These are phyloP conservation scores for Pleoardoris graminearum DNA, from an alignment of 2,329 filamentous ascomycete species.

Conservation along the genomic window DNA sequence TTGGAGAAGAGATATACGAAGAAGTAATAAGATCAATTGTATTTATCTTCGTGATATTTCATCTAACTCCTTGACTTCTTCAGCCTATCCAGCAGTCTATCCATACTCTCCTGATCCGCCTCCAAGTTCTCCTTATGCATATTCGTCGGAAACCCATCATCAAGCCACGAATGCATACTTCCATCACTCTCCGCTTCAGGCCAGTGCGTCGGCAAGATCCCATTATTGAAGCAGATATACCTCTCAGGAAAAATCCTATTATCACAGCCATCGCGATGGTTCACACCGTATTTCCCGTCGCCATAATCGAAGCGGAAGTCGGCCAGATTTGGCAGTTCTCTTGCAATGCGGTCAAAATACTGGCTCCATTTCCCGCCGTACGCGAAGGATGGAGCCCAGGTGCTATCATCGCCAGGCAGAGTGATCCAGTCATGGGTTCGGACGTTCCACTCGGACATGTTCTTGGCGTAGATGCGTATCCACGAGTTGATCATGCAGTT, in stretches of 20 bases:
- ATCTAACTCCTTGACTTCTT: neutral
- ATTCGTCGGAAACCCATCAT: neutral
- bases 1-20: too few species aligned
- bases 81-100: slow-evolving; percentile 3
- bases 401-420: neutral
- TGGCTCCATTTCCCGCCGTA: slow-evolving; percentile 1
- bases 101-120: slow-evolving; percentile 11
- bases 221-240: slow-evolving; percentile 13
- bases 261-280: neutral
- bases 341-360: neutral
- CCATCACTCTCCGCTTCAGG: slow-evolving; percentile 5
- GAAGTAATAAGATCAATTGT: too few species aligned
- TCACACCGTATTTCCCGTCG: neutral
- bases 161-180: neutral
- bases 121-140: slow-evolving; percentile 7
- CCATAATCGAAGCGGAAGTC: slow-evolving; percentile 7
- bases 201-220: slow-evolving; percentile 14
- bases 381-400: neutral
- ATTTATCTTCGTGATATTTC: too few species aligned
- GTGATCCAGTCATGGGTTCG: neutral
- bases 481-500: slow-evolving; percentile 16
- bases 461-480: neutral
- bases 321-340: neutral
- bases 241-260: slow-evolving; percentile 6
- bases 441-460: slow-evolving; percentile 4